A percentile compares a stretch with the other conserved stretches of the same genome.
Conservation (phyloP, 2,329 filamentous ascomycete species). For the Pyricularia sp. region DNA sequence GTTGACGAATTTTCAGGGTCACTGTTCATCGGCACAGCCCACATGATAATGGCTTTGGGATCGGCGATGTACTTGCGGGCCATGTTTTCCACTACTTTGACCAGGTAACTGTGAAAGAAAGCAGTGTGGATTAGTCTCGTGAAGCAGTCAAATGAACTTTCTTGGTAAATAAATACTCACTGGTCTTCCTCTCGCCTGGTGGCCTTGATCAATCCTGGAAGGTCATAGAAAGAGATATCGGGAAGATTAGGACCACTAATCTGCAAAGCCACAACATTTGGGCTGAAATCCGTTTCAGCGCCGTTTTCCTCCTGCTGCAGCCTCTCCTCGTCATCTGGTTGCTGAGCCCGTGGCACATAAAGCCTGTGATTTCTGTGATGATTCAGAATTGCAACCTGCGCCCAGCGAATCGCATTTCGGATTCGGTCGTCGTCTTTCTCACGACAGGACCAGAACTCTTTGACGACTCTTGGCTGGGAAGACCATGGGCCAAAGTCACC, state of each 20-base stretch:
- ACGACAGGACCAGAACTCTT: slow-evolving; percentile 54
- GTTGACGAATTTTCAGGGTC: slow-evolving; percentile 71
- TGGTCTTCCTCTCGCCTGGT: slow-evolving; percentile 53
- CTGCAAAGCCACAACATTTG: slow-evolving; percentile 69
- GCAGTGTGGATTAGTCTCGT: background rate
- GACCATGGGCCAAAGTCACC: slow-evolving; percentile 49
- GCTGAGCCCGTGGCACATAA: slow-evolving; percentile 36
- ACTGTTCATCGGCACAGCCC: slow-evolving; percentile 67
- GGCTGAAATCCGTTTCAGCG: slow-evolving; percentile 62
- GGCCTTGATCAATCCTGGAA: slow-evolving; percentile 73
- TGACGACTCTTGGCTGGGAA: slow-evolving; percentile 33
- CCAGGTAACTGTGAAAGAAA: slow-evolving; percentile 39
- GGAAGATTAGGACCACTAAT: slow-evolving; percentile 65
- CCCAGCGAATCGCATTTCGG: slow-evolving; percentile 59
- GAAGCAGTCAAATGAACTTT: background rate
- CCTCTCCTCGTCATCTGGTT: slow-evolving; percentile 13
- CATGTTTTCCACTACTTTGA: slow-evolving; percentile 62
- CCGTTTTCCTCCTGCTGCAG: slow-evolving; percentile 23
- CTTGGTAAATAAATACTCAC: background rate
- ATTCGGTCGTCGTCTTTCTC: slow-evolving; percentile 55
- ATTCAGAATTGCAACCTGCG: slow-evolving; percentile 70
- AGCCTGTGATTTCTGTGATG: slow-evolving; percentile 42
- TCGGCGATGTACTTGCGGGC: slow-evolving; percentile 62
- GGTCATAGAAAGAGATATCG: slow-evolving; percentile 72
- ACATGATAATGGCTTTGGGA: slow-evolving; percentile 63